A percentile compares a stretch with the other conserved stretches of the same genome.
Evolutionary conservation across 805 yeast species (phyloP).

Genomic region (Metschnikowia arizonensis): DNA sequence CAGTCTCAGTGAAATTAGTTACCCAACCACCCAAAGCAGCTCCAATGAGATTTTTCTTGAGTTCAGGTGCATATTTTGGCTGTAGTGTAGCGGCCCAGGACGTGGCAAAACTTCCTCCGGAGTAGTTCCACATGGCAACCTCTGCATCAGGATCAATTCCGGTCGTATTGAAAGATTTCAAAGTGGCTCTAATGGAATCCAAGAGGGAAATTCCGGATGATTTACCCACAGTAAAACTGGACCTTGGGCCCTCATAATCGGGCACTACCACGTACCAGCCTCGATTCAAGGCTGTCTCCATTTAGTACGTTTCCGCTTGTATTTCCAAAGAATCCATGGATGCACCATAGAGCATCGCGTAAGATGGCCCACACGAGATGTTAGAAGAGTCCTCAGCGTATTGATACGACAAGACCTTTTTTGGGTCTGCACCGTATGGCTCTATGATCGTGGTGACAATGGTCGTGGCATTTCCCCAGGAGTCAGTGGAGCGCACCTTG

Average conservation of each 20-base stretch:
- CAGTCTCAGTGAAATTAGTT: slow-evolving; percentile 29
- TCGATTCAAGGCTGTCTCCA: slow-evolving; percentile 15
- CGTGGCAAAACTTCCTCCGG: slow-evolving; percentile 37
- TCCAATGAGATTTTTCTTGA: slow-evolving; percentile 22
- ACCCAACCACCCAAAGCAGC: slow-evolving; percentile 38
- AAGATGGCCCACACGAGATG: slow-evolving; percentile 22
- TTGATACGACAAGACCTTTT: slow-evolving; percentile 20
- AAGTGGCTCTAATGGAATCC: slow-evolving; percentile 30
- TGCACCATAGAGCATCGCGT: slow-evolving; percentile 17
- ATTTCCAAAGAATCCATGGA: slow-evolving; percentile 16
- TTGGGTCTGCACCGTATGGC: slow-evolving; percentile 21
- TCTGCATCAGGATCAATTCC: slow-evolving; percentile 20
- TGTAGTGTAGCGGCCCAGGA: slow-evolving; percentile 39
- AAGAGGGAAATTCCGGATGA: slow-evolving; percentile 30
- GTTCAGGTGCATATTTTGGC: slow-evolving; percentile 36
- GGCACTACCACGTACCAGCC: slow-evolving; percentile 37
- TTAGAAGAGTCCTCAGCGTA: slow-evolving; percentile 21
- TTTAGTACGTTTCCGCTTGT: slow-evolving; percentile 15
- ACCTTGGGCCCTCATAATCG: slow-evolving; percentile 33
- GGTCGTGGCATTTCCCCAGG: slow-evolving; percentile 20
- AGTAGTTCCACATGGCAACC: slow-evolving; percentile 32
- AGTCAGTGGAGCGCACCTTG: slow-evolving; percentile 22
- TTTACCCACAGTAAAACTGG: slow-evolving; percentile 31
- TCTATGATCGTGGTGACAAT: slow-evolving; percentile 21
- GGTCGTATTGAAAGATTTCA: slow-evolving; percentile 18